Evolutionary conservation across 1,284 basidiomycete species (phyloP).

Genomic region (Caloboletus firmus): DNA sequence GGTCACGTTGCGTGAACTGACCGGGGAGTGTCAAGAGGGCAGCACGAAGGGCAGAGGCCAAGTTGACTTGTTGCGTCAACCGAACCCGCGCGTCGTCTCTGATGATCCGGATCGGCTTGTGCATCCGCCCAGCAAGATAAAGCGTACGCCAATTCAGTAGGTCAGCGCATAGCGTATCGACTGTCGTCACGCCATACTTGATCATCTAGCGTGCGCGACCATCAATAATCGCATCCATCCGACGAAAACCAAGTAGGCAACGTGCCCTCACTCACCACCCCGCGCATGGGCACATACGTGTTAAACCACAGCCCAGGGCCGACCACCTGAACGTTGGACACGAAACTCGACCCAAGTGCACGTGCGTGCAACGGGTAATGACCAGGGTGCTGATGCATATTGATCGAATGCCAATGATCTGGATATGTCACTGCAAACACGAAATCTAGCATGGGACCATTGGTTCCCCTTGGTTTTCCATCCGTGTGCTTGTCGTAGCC

Average conservation of each 20-base stretch:
- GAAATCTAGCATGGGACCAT: slow-evolving; percentile 88
- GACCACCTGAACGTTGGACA: slow-evolving; percentile 74
- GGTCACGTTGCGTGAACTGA: slow-evolving; percentile 73
- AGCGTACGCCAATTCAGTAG: slow-evolving; percentile 91
- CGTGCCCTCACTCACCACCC: slow-evolving; percentile 61
- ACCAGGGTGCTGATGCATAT: slow-evolving; percentile 84
- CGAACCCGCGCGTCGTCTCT: slow-evolving; percentile 87
- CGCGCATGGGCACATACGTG: slow-evolving; percentile 80
- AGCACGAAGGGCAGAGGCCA: slow-evolving; percentile 84
- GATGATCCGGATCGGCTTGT: slow-evolving; percentile 93
- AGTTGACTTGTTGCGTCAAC: slow-evolving; percentile 90
- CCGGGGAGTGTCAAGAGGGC: slow-evolving; percentile 74
- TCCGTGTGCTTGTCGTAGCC: slow-evolving; percentile 49
- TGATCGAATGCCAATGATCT: slow-evolving; percentile 91
- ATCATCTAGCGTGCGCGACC: slow-evolving; percentile 57
- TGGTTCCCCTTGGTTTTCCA: slow-evolving; percentile 30
- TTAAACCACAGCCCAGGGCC: slow-evolving; percentile 97
- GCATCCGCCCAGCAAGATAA: slow-evolving; percentile 95
- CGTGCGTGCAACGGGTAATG: slow-evolving; percentile 91
- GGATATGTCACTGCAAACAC: slow-evolving; percentile 93
- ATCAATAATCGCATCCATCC: neutral
- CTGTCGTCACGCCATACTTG: slow-evolving; percentile 97
- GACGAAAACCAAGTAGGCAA: neutral
- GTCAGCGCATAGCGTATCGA: slow-evolving; percentile 87
- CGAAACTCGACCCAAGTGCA: slow-evolving; percentile 75